phyloP scores from a whole-genome alignment of 352 stramenopile species.

The Pythium pyrilobum region DNA sequence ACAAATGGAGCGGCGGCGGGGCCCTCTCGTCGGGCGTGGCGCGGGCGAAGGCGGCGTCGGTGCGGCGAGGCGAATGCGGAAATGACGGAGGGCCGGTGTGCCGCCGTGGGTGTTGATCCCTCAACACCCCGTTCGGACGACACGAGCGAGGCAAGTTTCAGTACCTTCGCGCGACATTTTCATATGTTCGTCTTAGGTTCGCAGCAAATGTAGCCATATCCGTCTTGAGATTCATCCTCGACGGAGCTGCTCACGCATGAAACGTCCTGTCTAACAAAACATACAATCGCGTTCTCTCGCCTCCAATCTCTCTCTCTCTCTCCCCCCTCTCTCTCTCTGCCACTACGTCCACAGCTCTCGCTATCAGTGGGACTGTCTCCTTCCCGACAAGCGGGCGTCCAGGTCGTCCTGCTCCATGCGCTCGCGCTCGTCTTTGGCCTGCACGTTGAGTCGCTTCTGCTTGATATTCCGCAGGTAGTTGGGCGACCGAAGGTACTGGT shows the following conservation, averaged over 20 bases:
- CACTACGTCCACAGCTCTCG: neutral
- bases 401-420: slow-evolving; percentile 11
- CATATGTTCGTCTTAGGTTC: slow-evolving; percentile 6
- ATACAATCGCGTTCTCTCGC: no score
- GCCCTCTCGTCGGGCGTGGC: neutral
- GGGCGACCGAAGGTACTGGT: slow-evolving; percentile 84
- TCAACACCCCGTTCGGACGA: slow-evolving; percentile 2
- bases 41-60: slow-evolving; percentile 1
- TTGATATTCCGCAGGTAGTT: slow-evolving; percentile 85
- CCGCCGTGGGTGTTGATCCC: neutral
- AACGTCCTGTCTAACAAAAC: no score
- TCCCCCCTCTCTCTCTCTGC: no score
- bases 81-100: slow-evolving; percentile 8
- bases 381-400: slow-evolving; percentile 30
- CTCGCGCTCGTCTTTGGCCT: slow-evolving; percentile 22
- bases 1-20: neutral
- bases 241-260: no score
- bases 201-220: slow-evolving; percentile 5
- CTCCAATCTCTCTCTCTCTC: no score
- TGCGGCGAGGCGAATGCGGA: slow-evolving; percentile 10
- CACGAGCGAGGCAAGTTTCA: neutral
- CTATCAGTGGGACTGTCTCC: slow-evolving; percentile 65
- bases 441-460: slow-evolving; percentile 49
- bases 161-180: slow-evolving; percentile 15
- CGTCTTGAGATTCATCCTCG: neutral